A percentile compares a stretch with the other conserved stretches of the same genome.
Conservation (phyloP, 2,329 filamentous ascomycete species). For the Penicillium sp. region DNA sequence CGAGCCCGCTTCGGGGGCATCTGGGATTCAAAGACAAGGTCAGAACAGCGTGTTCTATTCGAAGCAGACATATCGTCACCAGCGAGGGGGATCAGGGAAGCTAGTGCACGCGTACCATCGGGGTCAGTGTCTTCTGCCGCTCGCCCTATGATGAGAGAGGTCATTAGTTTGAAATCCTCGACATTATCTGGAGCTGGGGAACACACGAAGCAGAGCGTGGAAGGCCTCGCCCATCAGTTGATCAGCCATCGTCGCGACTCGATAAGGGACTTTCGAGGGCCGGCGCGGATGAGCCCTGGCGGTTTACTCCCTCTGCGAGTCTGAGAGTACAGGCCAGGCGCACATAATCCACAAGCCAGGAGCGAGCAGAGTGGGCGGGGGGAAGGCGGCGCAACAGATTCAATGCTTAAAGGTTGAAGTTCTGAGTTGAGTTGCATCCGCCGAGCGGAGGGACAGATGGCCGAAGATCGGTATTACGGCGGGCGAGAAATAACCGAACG, state of each 20-base stretch:
- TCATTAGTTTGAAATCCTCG: slow-evolving; percentile 20
- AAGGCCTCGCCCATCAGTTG: slow-evolving; percentile 37
- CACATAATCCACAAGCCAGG: slow-evolving; percentile 35
- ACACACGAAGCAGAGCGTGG: slow-evolving; percentile 39
- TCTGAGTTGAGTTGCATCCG: slow-evolving; percentile 19
- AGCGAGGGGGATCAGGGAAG: slow-evolving; percentile 8
- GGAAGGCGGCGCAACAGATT: slow-evolving; percentile 6
- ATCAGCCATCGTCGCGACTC: slow-evolving; percentile 36
- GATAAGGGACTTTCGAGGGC: slow-evolving; percentile 23
- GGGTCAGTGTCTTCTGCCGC: slow-evolving; percentile 39
- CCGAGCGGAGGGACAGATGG: slow-evolving; percentile 15
- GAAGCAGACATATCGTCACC: slow-evolving; percentile 1
- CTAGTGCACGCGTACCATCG: slow-evolving; percentile 34
- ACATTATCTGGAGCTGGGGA: neutral
- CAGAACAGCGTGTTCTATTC: too few relatives aligned
- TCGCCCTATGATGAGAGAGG: slow-evolving; percentile 31
- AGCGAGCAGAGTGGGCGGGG: slow-evolving; percentile 3
- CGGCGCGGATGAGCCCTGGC: slow-evolving; percentile 29
- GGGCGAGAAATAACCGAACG: too few relatives aligned
- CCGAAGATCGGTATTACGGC: slow-evolving; percentile 9
- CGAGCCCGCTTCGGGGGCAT: slow-evolving; percentile 75
- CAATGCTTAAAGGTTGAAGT: slow-evolving; percentile 10
- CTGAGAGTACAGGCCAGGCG: slow-evolving; percentile 30
- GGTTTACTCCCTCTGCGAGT: slow-evolving; percentile 36
- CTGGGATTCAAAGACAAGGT: slow-evolving; percentile 29